Conservation (phyloP, 352 stramenopile species). For the Phytophthora aleatoria region DNA sequence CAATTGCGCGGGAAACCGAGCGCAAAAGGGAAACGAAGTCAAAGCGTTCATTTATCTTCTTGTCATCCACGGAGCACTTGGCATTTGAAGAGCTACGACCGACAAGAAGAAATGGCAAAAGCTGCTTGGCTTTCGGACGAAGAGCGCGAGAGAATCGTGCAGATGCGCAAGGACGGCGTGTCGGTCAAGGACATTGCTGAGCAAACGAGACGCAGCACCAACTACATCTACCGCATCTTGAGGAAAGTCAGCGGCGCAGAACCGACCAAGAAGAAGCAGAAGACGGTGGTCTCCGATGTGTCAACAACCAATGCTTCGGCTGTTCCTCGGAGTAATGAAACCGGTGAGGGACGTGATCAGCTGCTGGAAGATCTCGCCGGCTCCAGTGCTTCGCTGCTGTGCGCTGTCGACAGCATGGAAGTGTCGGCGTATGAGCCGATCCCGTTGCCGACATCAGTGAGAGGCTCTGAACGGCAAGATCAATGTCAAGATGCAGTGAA, state of each 20-base stretch:
- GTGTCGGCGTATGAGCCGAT: slow-evolving; percentile 32
- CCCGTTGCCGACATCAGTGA: slow-evolving; percentile 16
- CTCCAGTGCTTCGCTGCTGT: slow-evolving; percentile 21
- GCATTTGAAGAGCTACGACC: slow-evolving; percentile 8
- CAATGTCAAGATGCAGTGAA: slow-evolving; percentile 13
- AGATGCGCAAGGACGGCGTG: slow-evolving; percentile 47
- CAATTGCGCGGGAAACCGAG: slow-evolving; percentile 25
- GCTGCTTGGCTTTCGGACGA: slow-evolving; percentile 45
- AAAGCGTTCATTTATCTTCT: slow-evolving; percentile 22
- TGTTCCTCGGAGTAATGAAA: not conserved
- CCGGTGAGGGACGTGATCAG: slow-evolving; percentile 7
- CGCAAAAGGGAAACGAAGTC: slow-evolving; percentile 11
- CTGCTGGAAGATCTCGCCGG: slow-evolving; percentile 8
- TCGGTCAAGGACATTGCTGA: slow-evolving; percentile 42
- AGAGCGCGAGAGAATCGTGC: slow-evolving; percentile 44
- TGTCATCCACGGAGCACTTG: not conserved
- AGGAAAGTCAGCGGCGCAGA: slow-evolving; percentile 20
- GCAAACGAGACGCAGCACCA: slow-evolving; percentile 39
- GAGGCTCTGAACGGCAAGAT: not conserved
- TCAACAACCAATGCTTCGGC: not conserved
- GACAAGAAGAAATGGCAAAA: slow-evolving; percentile 42
- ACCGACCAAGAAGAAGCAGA: slow-evolving; percentile 26
- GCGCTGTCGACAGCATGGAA: slow-evolving; percentile 35
- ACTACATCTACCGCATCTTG: slow-evolving; percentile 44
- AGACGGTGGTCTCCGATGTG: not conserved